These are phyloP conservation scores for Quercus wislizeni DNA, from an alignment of 306 rosid species.

Conservation along the genomic window DNA sequence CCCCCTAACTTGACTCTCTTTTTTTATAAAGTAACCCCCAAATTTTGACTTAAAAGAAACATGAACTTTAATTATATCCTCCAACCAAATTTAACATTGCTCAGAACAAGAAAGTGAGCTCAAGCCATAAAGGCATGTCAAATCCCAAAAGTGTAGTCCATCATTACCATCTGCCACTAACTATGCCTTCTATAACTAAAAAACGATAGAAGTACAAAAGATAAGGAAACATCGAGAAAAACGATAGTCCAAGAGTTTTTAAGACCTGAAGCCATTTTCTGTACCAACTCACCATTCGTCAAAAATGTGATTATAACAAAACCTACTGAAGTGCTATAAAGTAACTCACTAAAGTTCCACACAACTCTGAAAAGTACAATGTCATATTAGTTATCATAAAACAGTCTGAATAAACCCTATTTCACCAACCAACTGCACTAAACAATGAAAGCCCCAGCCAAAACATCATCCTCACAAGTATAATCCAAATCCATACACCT, in stretches of 20 bases:
- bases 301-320: background rate
- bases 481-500: background rate
- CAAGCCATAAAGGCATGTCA: conserved; percentile 9
- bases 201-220: background rate
- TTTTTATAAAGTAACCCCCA: background rate
- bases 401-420: background rate
- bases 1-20: background rate
- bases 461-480: background rate
- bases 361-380: conserved; percentile 13
- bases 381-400: background rate
- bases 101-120: conserved; percentile 1
- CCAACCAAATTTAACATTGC: conserved; percentile 10
- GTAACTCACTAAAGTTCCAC: conserved; percentile 22
- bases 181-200: background rate
- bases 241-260: background rate
- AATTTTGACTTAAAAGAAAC: conserved; percentile 1
- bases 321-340: conserved; percentile 21
- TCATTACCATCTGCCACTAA: conserved; percentile 5
- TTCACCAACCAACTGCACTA: conserved; percentile 3
- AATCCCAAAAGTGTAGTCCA: background rate
- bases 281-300: conserved; percentile 4
- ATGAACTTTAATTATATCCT: background rate
- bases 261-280: conserved; percentile 14
- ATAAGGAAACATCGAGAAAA: conserved; percentile 3
- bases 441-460: background rate